Conservation (phyloP, 2,329 filamentous ascomycete genomes). For the Monilinia laxa region DNA sequence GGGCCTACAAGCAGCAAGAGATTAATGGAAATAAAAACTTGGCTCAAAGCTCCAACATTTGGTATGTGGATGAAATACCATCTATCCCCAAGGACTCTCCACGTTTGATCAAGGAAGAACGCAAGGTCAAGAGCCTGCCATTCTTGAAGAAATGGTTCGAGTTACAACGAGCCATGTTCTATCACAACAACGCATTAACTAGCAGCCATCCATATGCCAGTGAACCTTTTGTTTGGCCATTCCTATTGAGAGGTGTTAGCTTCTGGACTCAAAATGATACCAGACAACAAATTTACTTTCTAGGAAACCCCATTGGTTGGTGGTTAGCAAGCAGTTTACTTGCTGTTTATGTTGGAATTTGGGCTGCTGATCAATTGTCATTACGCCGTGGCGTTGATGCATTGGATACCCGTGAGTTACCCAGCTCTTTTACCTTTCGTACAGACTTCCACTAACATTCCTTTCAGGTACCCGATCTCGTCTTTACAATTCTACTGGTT, state of each 20-base stretch:
- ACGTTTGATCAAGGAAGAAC: constrained; percentile 72
- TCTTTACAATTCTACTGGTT: constrained; percentile 96
- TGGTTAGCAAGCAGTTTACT: constrained; percentile 92
- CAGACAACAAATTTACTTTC: constrained; percentile 95
- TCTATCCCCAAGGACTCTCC: constrained; percentile 67
- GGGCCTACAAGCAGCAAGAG: constrained; percentile 95
- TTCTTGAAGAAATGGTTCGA: constrained; percentile 96
- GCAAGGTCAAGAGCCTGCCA: constrained; percentile 77
- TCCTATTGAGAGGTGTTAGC: constrained; percentile 92
- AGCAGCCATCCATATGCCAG: constrained; percentile 96
- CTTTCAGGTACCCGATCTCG: constrained; percentile 77
- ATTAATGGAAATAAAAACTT: constrained; percentile 99
- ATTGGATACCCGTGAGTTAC: constrained; percentile 82
- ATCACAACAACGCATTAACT: constrained; percentile 97
- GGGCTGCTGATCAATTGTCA: constrained; percentile 90
- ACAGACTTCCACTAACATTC: constrained; percentile 38
- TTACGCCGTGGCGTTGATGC: constrained; percentile 91
- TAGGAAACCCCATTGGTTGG: constrained; percentile 96
- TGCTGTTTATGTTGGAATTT: constrained; percentile 88
- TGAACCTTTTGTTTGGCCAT: constrained; percentile 95
- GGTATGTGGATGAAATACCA: constrained; percentile 90
- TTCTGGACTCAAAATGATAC: constrained; percentile 99
- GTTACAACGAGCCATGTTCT: constrained; percentile 97
- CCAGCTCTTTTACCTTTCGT: neutral
- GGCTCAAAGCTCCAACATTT: constrained; percentile 84